Evolutionary conservation across 208 protist species (phyloP).

Genomic region (Acanthamoeba royreba): DNA sequence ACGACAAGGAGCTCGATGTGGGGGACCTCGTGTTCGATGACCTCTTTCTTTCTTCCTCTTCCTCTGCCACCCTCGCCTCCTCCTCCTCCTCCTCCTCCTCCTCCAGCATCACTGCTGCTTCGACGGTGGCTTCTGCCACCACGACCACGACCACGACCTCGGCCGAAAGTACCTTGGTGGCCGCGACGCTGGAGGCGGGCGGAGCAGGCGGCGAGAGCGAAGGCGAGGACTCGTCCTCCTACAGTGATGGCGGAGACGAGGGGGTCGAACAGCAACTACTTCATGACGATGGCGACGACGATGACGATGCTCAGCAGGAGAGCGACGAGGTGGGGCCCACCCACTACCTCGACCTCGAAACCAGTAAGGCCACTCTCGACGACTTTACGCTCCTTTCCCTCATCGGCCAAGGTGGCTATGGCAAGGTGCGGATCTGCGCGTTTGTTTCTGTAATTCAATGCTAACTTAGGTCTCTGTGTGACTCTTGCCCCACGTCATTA

Average conservation of each 20-base stretch:
- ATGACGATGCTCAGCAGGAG: not conserved
- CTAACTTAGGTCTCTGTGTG: not conserved
- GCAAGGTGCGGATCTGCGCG: constrained; percentile 64
- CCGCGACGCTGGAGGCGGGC: too few relatives aligned
- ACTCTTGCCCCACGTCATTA: not conserved
- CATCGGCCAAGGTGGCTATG: constrained; percentile 69
- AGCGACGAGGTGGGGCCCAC: not conserved
- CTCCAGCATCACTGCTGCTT: too few relatives aligned
- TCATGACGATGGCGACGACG: not conserved
- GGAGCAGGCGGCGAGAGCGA: not conserved
- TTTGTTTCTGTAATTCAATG: not conserved
- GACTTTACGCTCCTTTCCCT: constrained; percentile 63
- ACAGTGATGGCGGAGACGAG: not conserved
- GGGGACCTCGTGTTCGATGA: not conserved
- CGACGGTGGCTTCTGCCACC: too few relatives aligned
- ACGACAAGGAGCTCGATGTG: not conserved
- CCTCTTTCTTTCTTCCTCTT: not conserved
- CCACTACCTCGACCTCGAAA: not conserved
- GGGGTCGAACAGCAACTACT: not conserved
- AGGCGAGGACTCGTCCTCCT: not conserved
- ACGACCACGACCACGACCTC: too few relatives aligned
- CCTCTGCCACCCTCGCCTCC: too few relatives aligned
- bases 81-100: too few relatives aligned
- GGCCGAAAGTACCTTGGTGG: too few relatives aligned
- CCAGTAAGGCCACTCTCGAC: constrained; percentile 52